These are phyloP conservation scores for Marasmius oreades DNA, from an alignment of 1,284 basidiomycete species.

Conservation along the genomic window DNA sequence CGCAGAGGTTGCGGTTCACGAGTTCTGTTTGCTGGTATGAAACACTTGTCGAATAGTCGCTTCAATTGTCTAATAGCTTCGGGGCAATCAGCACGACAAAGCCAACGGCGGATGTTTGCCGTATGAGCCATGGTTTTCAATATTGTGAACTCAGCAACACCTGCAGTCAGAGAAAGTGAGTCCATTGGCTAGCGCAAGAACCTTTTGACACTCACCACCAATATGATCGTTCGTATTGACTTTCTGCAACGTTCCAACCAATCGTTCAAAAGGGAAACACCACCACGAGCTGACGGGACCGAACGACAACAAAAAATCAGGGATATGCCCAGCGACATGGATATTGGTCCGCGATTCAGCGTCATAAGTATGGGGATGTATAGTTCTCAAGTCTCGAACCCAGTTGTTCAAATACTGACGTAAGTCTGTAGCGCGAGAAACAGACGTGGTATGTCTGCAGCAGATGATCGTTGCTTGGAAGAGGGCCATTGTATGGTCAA, in stretches of 20 bases:
- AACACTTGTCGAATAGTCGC: no score
- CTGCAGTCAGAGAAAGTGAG: background rate
- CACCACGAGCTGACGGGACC: slow-evolving; percentile 24
- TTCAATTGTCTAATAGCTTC: slow-evolving; percentile 3
- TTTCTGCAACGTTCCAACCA: slow-evolving; percentile 19
- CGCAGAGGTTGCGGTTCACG: background rate
- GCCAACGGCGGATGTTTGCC: slow-evolving; percentile 8
- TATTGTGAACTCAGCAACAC: slow-evolving; percentile 2
- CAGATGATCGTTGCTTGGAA: slow-evolving; percentile 15
- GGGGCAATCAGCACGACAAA: slow-evolving; percentile 5
- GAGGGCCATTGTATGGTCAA: slow-evolving; percentile 23
- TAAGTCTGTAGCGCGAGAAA: slow-evolving; percentile 5
- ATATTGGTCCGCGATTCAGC: slow-evolving; percentile 11
- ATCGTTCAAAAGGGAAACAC: slow-evolving; percentile 24
- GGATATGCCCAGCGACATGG: slow-evolving; percentile 20
- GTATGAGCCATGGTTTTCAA: background rate
- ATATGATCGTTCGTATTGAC: no score
- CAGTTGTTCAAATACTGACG: slow-evolving; percentile 10
- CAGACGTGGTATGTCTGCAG: background rate
- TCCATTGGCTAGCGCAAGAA: background rate
- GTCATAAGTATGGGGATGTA: slow-evolving; percentile 12
- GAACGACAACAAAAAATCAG: slow-evolving; percentile 20
- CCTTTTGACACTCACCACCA: background rate
- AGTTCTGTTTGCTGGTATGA: background rate
- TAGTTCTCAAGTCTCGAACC: slow-evolving; percentile 9